phyloP scores from a whole-genome alignment of 352 stramenopile genomes.

The Globisporangium perplexum region DNA sequence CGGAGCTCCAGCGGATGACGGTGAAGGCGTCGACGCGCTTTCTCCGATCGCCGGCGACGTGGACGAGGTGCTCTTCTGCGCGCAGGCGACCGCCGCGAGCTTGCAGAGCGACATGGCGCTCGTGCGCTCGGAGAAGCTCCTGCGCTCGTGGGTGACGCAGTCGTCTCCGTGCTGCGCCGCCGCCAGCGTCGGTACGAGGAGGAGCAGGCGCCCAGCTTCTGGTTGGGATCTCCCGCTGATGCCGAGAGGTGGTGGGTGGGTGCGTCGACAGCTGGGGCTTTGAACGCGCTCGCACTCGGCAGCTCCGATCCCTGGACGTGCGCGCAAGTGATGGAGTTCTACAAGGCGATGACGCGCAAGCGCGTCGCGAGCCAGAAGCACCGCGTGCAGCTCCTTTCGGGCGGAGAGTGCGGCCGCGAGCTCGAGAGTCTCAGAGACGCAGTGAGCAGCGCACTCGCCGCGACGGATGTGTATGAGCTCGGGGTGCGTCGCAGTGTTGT shows the following conservation, averaged over 20 bases:
- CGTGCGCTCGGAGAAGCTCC: slow-evolving; percentile 10
- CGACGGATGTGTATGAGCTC: too few relatives aligned
- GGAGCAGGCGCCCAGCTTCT: too few relatives aligned
- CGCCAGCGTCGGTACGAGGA: slow-evolving; percentile 19
- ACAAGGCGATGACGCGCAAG: slow-evolving; percentile 18
- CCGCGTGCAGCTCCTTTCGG: slow-evolving; percentile 2
- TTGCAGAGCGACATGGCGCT: slow-evolving; percentile 4
- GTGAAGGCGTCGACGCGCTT: too few relatives aligned
- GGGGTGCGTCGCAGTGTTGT: too few relatives aligned
- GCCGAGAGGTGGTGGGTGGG: too few relatives aligned
- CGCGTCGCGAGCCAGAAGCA: slow-evolving; percentile 14
- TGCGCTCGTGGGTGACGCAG: slow-evolving; percentile 55
- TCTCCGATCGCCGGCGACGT: too few relatives aligned
- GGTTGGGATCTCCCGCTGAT: too few relatives aligned
- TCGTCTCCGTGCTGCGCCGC: slow-evolving; percentile 61
- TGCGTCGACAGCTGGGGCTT: slow-evolving; percentile 22
- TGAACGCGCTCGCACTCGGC: slow-evolving; percentile 33
- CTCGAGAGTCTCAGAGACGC: neutral
- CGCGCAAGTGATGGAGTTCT: slow-evolving; percentile 19
- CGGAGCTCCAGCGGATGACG: too few relatives aligned
- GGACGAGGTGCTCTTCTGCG: too few relatives aligned
- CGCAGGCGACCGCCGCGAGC: too few relatives aligned
- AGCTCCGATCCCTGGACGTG: slow-evolving; percentile 13
- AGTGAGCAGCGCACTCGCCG: neutral
- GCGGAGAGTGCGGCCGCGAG: neutral